Percentiles rank a stretch among this genome's conserved stretches.
These are phyloP conservation scores for Marasmius fiardii DNA, from an alignment of 1,284 basidiomycete species.

Conservation along the genomic window DNA sequence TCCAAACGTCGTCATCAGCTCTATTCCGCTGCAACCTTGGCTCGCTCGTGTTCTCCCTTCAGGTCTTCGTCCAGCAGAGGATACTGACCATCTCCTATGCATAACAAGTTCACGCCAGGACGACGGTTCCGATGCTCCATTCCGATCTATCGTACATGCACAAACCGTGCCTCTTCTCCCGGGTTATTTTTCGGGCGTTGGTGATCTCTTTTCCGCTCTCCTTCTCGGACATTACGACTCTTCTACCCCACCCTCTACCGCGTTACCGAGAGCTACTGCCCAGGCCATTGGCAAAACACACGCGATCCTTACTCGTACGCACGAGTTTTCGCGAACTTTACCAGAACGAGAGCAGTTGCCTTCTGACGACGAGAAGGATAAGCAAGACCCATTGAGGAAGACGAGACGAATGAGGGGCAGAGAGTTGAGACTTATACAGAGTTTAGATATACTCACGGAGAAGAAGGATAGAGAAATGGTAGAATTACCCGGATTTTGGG, in stretches of 20 bases:
- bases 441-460: constrained; percentile 51
- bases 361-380: constrained; percentile 76
- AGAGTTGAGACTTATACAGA: constrained; percentile 80
- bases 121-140: constrained; percentile 4
- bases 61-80: constrained; percentile 33
- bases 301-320: constrained; percentile 75
- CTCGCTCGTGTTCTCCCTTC: constrained; percentile 47
- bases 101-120: constrained; percentile 56
- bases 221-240: constrained; percentile 76
- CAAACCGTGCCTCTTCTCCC: constrained; percentile 78
- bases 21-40: constrained; percentile 68
- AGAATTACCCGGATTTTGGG: constrained; percentile 38
- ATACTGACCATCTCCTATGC: constrained; percentile 64
- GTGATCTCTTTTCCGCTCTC: constrained; percentile 95
- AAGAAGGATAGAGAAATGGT: constrained; percentile 27
- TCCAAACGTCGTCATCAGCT: constrained; percentile 90
- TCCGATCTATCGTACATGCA: constrained; percentile 53
- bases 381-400: constrained; percentile 58
- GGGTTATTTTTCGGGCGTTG: constrained; percentile 95
- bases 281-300: constrained; percentile 83
- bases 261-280: constrained; percentile 59
- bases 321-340: constrained; percentile 53
- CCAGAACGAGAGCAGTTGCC: constrained; percentile 51
- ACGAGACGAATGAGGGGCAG: constrained; percentile 74
- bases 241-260: constrained; percentile 28